These are phyloP conservation scores for Alternaria tenuissima DNA, from an alignment of 2,329 filamentous ascomycete genomes.

Conservation along the genomic window DNA sequence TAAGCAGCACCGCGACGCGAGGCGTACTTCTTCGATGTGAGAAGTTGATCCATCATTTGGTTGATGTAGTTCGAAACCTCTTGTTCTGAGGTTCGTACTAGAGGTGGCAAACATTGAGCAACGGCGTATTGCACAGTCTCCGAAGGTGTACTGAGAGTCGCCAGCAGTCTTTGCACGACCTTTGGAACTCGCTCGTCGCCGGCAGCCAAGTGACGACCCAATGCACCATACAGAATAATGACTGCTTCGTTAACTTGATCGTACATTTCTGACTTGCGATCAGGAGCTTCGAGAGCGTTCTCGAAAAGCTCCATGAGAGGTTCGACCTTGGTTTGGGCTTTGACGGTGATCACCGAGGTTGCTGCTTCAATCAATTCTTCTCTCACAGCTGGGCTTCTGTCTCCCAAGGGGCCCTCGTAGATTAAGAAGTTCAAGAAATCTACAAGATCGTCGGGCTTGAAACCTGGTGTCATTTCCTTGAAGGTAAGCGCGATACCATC, in stretches of 20 bases:
- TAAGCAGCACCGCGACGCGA: constrained; percentile 92
- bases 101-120: constrained; percentile 88
- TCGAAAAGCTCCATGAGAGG: constrained; percentile 93
- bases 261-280: constrained; percentile 79
- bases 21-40: constrained; percentile 91
- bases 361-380: constrained; percentile 93
- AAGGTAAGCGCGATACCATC: constrained; percentile 90
- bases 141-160: constrained; percentile 90
- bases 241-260: constrained; percentile 97
- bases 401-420: constrained; percentile 84
- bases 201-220: constrained; percentile 83
- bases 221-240: constrained; percentile 94
- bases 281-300: constrained; percentile 81
- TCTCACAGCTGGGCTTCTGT: constrained; percentile 78
- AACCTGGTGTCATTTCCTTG: constrained; percentile 76
- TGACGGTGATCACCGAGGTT: constrained; percentile 78
- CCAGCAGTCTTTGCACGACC: constrained; percentile 85
- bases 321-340: constrained; percentile 84
- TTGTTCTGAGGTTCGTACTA: constrained; percentile 82
- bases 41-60: constrained; percentile 80
- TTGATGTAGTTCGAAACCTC: constrained; percentile 83
- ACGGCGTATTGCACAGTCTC: constrained; percentile 98
- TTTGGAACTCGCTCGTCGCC: constrained; percentile 89
- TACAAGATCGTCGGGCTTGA: constrained; percentile 75
- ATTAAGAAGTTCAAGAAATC: constrained; percentile 86